Conservation (phyloP, 202 grass and related monocot species). For the Setaria viridis region DNA sequence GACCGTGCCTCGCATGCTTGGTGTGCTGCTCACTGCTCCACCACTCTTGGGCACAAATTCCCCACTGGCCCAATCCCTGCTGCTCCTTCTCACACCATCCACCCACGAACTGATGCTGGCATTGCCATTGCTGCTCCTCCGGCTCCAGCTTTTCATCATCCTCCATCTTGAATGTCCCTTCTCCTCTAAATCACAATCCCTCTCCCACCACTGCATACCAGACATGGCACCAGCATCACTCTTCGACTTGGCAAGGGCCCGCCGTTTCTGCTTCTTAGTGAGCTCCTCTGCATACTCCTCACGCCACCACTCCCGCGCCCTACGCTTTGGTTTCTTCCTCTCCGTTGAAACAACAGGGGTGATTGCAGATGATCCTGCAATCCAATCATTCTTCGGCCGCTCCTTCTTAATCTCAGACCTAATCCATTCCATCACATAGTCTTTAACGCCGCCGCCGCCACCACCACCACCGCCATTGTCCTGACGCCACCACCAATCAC, state of each 20-base stretch:
- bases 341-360: constrained; percentile 34
- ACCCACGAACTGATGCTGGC: constrained; percentile 69
- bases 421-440: constrained; percentile 99
- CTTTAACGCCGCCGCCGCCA: constrained; percentile 60
- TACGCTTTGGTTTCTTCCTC: constrained; percentile 63
- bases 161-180: constrained; percentile 61
- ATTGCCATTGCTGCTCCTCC: constrained; percentile 61
- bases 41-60: constrained; percentile 92
- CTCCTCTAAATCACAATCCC: constrained; percentile 64
- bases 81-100: constrained; percentile 56
- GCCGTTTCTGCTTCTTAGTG: constrained; percentile 81
- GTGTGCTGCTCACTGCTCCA: constrained; percentile 91
- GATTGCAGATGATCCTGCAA: constrained; percentile 46
- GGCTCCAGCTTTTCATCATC: constrained; percentile 79
- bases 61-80: constrained; percentile 66
- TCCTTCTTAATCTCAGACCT: constrained; percentile 99
- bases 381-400: constrained; percentile 85
- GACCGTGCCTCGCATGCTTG: constrained; percentile 97
- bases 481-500: constrained; percentile 72
- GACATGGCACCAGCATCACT: constrained; percentile 51
- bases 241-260: constrained; percentile 60
- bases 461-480: constrained; percentile 40
- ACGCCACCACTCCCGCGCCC: constrained; percentile 91
- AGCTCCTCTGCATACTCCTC: constrained; percentile 98
- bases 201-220: constrained; percentile 81